Evolutionary conservation across 2,329 filamentous ascomycete species (phyloP), one percentile per base, ranked within the genome.

Genomic region (Fusarium hostae): DNA sequence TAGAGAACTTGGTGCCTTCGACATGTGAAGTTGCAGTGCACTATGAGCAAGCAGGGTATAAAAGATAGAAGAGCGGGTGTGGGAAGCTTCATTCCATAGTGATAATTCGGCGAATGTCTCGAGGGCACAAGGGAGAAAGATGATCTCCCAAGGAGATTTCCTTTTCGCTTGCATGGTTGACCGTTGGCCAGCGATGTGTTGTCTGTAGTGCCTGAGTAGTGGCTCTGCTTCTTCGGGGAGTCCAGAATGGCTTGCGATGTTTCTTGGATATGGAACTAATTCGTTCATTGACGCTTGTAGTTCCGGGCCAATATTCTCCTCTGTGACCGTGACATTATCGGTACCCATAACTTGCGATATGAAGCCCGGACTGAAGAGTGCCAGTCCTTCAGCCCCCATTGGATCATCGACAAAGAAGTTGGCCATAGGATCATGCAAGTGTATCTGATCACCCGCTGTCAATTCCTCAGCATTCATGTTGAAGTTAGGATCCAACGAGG

Each of bases 71-170:
- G 79, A 76, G 22, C 81, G 78, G 0, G 82, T 82, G 59, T 82
- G 77, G 16, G 80, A 81, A 1, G 82, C 73, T 3, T 72, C 66
- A 18, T 84, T 83, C 44, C 82, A 83, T 2, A 85, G 73, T 0
- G 81, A 81, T 1, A 85, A 62, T 44, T 83, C 82, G 3, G 83
- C 84, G 47, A 84, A 78, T 0, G 81, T 82, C 35, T 81, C 79
- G 4, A 84, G 81, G 0, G 80, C 80, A 45, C 82, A 81, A 1
- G 84, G 82, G 1, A 85, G 71, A 22, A 84, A 81, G 0, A 85
- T 78, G 0, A 84, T 73, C 48, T 84, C 80, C 83, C 83, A 85
- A 0, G 83, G 84, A 1, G 83, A 84, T 58, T 82, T 83, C 5
- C 78, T 78, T 26, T 72, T 74, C 9, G 75, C 66, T 15, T 72